phyloP scores from a whole-genome alignment of 164 flowering plant species.

The Dillenia suffruticosa region DNA sequence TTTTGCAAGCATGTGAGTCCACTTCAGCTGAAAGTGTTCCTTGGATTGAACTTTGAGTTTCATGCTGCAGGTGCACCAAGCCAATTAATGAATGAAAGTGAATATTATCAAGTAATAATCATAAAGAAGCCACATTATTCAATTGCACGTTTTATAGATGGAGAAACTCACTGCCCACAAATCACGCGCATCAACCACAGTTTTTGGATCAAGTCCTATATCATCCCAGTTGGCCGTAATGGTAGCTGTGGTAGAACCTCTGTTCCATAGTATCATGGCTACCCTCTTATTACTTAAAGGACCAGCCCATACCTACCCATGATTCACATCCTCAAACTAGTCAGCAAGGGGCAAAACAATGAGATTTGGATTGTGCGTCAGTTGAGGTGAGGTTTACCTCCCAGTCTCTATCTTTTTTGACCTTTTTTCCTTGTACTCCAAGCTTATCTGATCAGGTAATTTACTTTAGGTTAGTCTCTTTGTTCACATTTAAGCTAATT shows the following conservation, averaged over 20 bases:
- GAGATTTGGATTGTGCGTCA: neutral
- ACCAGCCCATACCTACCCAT: constrained; percentile 77
- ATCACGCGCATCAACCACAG: constrained; percentile 44
- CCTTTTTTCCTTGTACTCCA: constrained; percentile 80
- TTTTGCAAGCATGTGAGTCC: constrained; percentile 59
- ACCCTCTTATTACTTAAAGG: constrained; percentile 37
- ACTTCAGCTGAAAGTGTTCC: constrained; percentile 36
- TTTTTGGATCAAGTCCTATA: constrained; percentile 39
- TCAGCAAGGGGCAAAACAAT: too few species aligned
- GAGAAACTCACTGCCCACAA: constrained; percentile 54
- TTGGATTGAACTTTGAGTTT: constrained; percentile 18
- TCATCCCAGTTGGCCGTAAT: constrained; percentile 61
- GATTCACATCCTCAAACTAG: neutral
- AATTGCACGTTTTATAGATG: too few species aligned
- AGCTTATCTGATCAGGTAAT: constrained; percentile 38
- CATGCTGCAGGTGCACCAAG: constrained; percentile 31
- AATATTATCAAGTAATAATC: neutral
- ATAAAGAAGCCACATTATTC: neutral
- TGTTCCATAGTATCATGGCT: constrained; percentile 58
- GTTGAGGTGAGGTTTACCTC: constrained; percentile 38
- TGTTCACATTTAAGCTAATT: neutral
- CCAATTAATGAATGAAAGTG: neutral
- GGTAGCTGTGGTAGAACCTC: constrained; percentile 39
- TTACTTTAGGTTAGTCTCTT: neutral
- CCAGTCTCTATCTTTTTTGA: constrained; percentile 45